Evolutionary conservation across 306 rosid species (phyloP).

Genomic region (Cicer chorassanicum): DNA sequence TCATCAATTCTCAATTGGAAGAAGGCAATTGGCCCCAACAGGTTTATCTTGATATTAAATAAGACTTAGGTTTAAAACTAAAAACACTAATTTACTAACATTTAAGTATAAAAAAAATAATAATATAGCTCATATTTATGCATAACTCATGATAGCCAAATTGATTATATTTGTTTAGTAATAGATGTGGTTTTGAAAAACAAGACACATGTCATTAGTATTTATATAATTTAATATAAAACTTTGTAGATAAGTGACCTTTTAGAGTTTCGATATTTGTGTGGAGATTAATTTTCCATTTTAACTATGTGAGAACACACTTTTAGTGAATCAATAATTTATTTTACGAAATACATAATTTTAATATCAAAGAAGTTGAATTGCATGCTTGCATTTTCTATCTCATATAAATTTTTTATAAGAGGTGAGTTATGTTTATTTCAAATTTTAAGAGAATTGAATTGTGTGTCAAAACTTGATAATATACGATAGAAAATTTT

Average conservation of each 20-base stretch:
- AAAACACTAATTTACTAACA: too few relatives aligned
- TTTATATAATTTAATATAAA: neutral
- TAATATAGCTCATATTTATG: neutral
- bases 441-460: too few relatives aligned
- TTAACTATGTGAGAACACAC: too few relatives aligned
- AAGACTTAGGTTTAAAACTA: neutral
- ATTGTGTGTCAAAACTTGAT: too few relatives aligned
- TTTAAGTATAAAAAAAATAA: too few relatives aligned
- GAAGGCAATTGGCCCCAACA: conserved; percentile 78
- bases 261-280: neutral
- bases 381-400: neutral
- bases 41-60: conserved; percentile 33
- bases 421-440: too few relatives aligned
- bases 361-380: neutral
- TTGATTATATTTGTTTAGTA: neutral
- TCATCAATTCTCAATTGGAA: conserved; percentile 67
- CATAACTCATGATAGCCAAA: neutral
- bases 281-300: neutral
- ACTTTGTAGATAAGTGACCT: neutral
- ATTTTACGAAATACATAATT: neutral
- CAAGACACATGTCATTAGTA: neutral
- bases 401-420: neutral
- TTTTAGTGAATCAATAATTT: too few relatives aligned
- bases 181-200: neutral
- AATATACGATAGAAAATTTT: too few relatives aligned